phyloP scores from a whole-genome alignment of 2,329 filamentous ascomycete genomes.

The Scopulariopsis brevicaulis region DNA sequence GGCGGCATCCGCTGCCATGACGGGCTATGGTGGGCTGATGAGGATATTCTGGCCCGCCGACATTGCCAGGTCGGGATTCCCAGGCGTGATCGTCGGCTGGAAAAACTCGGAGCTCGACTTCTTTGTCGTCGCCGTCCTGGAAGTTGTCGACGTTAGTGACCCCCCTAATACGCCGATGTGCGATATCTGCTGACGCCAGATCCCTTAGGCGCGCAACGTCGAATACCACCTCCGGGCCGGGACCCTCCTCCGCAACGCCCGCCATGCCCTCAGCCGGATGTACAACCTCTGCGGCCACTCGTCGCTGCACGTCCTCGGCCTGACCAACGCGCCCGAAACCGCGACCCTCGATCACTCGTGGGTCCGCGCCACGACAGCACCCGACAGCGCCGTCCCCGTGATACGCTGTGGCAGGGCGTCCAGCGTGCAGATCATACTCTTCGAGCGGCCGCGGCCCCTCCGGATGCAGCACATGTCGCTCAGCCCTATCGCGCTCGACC shows the following conservation, averaged over 20 bases:
- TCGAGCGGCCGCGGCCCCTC: slow-evolving; percentile 72
- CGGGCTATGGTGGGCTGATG: slow-evolving; percentile 79
- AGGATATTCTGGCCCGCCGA: slow-evolving; percentile 98
- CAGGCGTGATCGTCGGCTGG: slow-evolving; percentile 91
- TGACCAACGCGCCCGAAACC: slow-evolving; percentile 54
- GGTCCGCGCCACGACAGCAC: slow-evolving; percentile 49
- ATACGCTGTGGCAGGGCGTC: slow-evolving; percentile 62
- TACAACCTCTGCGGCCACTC: slow-evolving; percentile 75
- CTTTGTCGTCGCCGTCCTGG: slow-evolving; percentile 79
- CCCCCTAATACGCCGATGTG: neutral
- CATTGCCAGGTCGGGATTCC: slow-evolving; percentile 55
- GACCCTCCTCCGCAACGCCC: slow-evolving; percentile 71
- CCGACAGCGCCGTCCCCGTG: slow-evolving; percentile 45
- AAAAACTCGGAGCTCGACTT: slow-evolving; percentile 85
- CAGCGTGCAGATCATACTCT: slow-evolving; percentile 79
- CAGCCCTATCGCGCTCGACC: slow-evolving; percentile 73
- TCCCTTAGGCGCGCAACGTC: slow-evolving; percentile 59
- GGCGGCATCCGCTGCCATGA: slow-evolving; percentile 39
- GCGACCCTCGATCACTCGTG: slow-evolving; percentile 54
- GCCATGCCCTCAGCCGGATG: slow-evolving; percentile 69
- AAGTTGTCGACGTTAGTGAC: slow-evolving; percentile 72
- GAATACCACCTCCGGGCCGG: slow-evolving; percentile 79
- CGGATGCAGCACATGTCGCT: slow-evolving; percentile 96
- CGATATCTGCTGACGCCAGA: neutral
- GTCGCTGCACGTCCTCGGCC: slow-evolving; percentile 76